Base-by-base conservation (phyloP, 148 eudicot genomes). In the Fallopia convolvulus region DNA sequence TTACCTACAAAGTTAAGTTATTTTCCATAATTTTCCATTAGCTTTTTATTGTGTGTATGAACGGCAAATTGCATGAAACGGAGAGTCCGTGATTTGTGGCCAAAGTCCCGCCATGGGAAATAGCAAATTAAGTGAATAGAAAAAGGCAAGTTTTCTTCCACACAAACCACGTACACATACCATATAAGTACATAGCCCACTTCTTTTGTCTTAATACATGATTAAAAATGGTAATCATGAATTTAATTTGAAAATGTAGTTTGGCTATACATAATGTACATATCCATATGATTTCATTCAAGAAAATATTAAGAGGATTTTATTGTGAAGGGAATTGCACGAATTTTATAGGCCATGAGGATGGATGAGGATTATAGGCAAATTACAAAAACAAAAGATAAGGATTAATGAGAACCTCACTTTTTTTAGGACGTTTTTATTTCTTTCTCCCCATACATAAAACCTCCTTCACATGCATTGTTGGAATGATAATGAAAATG, bases 51-150 rank as follows among this genome's bases (percentile, higher is more conserved):
- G 7, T 44, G 47, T 44, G 8, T 9, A 44, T 44, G 47, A 6
- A 44, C 10, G 7, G 47, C 47, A 44, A 2, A 44, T 50, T 50
- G 55, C 55, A 50, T 12, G 55, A 50, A 60, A 5, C 6, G 30
- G 66, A 33, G 72, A 33, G 42, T 13, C 72, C 72, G 72, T 66
- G 72, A 66, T 66, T 66, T 66, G 42, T 66, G 72, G 72, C 72
- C 32, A 21, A 8, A 58, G 21, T 21, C 26, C 26, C 65, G 72
- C 44, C 70, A 68, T 36, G 15, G 9, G 39, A 33, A 63, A 11
- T n/a, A 32, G 15, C n/a, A 9, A 9, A 44, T 44, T 6, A 44
- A 17, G 39, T 36, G 6, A 5, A 4, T 52, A 18, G 56, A 18
- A 4, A 52, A 52, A 52, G 0, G 18, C 18, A 12, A 7, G 55